Conservation (phyloP, 495 filamentous ascomycete species). For the Eremomyces bilateralis region DNA sequence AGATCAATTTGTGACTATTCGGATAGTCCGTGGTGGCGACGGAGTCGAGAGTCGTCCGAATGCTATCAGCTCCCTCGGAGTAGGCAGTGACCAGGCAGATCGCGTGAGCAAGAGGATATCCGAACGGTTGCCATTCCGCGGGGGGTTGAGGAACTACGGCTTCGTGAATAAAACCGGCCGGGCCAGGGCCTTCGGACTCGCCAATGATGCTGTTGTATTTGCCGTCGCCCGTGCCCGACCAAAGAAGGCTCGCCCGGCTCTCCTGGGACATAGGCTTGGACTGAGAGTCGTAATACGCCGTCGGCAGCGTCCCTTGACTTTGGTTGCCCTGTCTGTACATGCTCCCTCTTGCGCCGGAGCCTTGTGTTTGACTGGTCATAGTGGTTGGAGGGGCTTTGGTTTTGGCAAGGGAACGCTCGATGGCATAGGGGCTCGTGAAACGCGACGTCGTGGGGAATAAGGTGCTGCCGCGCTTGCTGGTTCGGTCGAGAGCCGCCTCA, state of each 20-base stretch:
- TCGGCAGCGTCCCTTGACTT: conserved; percentile 37
- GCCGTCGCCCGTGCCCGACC: conserved; percentile 21
- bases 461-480: conserved; percentile 69
- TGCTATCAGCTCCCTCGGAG: conserved; percentile 82
- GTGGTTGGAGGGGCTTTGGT: conserved; percentile 50
- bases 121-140: conserved; percentile 88
- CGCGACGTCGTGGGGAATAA: conserved; percentile 71
- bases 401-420: conserved; percentile 32
- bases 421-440: conserved; percentile 83
- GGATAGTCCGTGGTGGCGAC: conserved; percentile 96
- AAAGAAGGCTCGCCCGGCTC: conserved; percentile 31
- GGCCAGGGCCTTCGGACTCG: conserved; percentile 54
- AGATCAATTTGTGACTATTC: conserved; percentile 90
- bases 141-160: conserved; percentile 94
- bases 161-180: conserved; percentile 86
- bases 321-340: conserved; percentile 53
- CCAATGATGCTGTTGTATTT: conserved; percentile 32
- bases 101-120: conserved; percentile 79
- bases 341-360: conserved; percentile 35
- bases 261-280: conserved; percentile 16
- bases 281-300: conserved; percentile 17
- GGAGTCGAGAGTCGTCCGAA: conserved; percentile 87
- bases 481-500: conserved; percentile 32
- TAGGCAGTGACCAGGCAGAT: conserved; percentile 95
- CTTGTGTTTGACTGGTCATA: conserved; percentile 84